phyloP scores from a whole-genome alignment of 106 monocot species.

The Phalaenopsis equestris region DNA sequence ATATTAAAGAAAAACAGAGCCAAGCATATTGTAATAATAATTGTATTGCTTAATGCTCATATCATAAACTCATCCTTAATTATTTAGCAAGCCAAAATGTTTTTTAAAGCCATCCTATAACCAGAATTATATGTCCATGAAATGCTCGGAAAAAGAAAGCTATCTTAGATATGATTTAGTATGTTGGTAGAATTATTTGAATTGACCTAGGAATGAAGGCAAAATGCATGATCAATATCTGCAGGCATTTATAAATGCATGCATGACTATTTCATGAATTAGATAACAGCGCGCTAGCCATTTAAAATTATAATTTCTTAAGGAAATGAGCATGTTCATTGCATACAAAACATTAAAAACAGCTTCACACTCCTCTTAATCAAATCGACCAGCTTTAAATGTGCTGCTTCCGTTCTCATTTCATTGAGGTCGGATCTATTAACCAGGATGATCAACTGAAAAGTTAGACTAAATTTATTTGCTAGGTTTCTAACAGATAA shows the following conservation, averaged over 20 bases:
- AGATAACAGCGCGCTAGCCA: too few species aligned
- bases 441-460: not conserved
- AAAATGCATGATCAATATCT: not conserved
- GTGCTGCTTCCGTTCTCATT: not conserved
- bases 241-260: not conserved
- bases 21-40: not conserved
- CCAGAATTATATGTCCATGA: not conserved
- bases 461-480: not conserved
- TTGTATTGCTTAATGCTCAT: not conserved
- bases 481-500: too few species aligned
- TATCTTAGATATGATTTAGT: not conserved
- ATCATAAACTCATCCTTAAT: not conserved
- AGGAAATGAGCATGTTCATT: too few species aligned
- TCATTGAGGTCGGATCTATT: not conserved
- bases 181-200: not conserved
- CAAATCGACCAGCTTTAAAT: not conserved
- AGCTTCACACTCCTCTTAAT: not conserved
- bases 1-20: not conserved
- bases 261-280: too few species aligned
- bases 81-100: not conserved
- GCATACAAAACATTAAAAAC: not conserved
- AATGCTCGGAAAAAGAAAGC: not conserved
- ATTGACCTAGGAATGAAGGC: not conserved
- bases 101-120: not conserved
- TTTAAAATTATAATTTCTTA: too few species aligned